phyloP scores from a whole-genome alignment of 805 yeast species.

The Teunomyces aglyptinius region DNA sequence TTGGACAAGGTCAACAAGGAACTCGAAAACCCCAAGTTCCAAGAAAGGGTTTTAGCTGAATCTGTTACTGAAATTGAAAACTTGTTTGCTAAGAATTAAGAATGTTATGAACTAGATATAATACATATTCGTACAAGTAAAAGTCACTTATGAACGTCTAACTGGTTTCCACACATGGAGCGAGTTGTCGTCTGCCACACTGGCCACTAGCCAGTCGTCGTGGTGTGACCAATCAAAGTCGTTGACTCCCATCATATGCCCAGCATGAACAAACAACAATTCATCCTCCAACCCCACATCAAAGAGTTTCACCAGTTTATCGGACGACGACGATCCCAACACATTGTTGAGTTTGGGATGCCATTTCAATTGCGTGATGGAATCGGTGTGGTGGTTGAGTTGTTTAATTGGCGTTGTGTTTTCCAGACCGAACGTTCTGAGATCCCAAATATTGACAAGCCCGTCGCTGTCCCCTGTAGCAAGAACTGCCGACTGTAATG shows the following conservation, averaged over 20 bases:
- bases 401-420: slow-evolving; percentile 12
- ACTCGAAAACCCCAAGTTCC: slow-evolving; percentile 84
- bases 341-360: slow-evolving; percentile 54
- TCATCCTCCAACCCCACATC: slow-evolving; percentile 38
- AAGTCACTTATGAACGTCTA: background rate
- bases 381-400: slow-evolving; percentile 44
- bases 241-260: slow-evolving; percentile 84
- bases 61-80: slow-evolving; percentile 90
- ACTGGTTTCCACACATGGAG: slow-evolving; percentile 85
- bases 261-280: slow-evolving; percentile 69
- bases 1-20: slow-evolving; percentile 86
- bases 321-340: slow-evolving; percentile 65
- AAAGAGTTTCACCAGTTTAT: slow-evolving; percentile 61
- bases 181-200: slow-evolving; percentile 82
- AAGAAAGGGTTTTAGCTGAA: slow-evolving; percentile 87
- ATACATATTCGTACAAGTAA: slow-evolving; percentile 3
- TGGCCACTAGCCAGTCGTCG: slow-evolving; percentile 66
- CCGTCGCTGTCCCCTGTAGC: slow-evolving; percentile 71
- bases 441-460: slow-evolving; percentile 58
- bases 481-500: slow-evolving; percentile 51
- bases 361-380: slow-evolving; percentile 72
- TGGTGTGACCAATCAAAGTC: slow-evolving; percentile 82
- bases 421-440: slow-evolving; percentile 37
- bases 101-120: slow-evolving; percentile 6
- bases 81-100: slow-evolving; percentile 55